phyloP scores from a whole-genome alignment of 1,284 basidiomycete species.

The Ceratobasidium sp. region DNA sequence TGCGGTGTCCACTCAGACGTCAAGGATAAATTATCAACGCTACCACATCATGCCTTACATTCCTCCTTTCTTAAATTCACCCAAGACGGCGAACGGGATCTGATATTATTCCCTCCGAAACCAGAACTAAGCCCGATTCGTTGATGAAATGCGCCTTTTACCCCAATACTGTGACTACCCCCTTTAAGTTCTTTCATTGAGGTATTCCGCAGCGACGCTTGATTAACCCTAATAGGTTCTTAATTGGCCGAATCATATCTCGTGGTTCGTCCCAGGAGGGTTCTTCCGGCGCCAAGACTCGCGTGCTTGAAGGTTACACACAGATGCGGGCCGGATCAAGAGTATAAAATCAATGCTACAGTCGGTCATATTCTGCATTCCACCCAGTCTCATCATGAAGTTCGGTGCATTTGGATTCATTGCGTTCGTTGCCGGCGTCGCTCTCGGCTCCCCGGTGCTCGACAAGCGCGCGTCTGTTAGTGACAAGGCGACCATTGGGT shows the following conservation, averaged over 20 bases:
- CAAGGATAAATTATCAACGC: too few relatives aligned
- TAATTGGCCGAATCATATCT: neutral
- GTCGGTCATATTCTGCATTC: neutral
- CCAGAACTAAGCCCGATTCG: too few relatives aligned
- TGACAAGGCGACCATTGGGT: constrained; percentile 25
- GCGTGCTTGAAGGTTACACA: neutral
- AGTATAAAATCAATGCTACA: neutral
- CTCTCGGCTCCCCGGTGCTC: neutral
- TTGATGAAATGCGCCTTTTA: too few relatives aligned
- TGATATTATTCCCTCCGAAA: too few relatives aligned
- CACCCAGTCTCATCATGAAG: neutral
- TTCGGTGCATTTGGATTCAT: neutral
- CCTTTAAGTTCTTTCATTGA: too few relatives aligned
- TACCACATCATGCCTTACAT: too few relatives aligned
- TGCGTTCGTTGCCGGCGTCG: constrained; percentile 3
- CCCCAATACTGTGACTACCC: too few relatives aligned
- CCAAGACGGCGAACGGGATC: too few relatives aligned
- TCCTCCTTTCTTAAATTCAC: too few relatives aligned
- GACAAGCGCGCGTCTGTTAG: constrained; percentile 16
- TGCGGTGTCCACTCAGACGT: too few relatives aligned
- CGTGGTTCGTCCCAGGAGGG: neutral
- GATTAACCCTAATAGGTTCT: neutral
- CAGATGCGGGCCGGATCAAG: neutral
- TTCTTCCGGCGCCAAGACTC: neutral
- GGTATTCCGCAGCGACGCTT: neutral